These are phyloP conservation scores for Corchorus olitorius DNA, from an alignment of 345 rosid genomes.

Conservation along the genomic window DNA sequence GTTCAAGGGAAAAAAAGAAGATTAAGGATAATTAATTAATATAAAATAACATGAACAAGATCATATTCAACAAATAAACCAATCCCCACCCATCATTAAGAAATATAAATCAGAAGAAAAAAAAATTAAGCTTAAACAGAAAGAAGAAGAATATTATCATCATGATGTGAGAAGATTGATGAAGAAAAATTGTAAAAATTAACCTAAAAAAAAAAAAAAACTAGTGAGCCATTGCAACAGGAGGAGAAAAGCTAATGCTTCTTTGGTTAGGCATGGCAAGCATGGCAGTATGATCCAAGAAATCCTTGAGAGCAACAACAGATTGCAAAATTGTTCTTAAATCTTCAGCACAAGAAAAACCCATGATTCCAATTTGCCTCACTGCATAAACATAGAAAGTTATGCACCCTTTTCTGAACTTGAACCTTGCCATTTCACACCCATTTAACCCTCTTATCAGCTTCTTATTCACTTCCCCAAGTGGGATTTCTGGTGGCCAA, in stretches of 20 bases:
- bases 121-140: constrained; percentile 10
- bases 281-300: constrained; percentile 97
- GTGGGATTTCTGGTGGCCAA: constrained; percentile 87
- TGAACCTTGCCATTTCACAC: constrained; percentile 90
- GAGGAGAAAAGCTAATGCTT: constrained; percentile 57
- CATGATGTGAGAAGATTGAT: no score
- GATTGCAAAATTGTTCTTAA: constrained; percentile 74
- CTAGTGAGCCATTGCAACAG: constrained; percentile 79
- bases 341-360: constrained; percentile 79
- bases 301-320: constrained; percentile 85
- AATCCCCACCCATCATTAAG: constrained; percentile 29
- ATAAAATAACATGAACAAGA: constrained; percentile 7
- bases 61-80: constrained; percentile 42
- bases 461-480: constrained; percentile 89
- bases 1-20: not conserved
- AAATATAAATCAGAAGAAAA: not conserved
- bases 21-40: not conserved
- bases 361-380: constrained; percentile 50
- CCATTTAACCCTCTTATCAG: constrained; percentile 62
- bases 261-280: constrained; percentile 92
- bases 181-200: not conserved
- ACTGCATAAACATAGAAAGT: constrained; percentile 96
- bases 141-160: not conserved
- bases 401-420: constrained; percentile 93
- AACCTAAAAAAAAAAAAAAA: not conserved